These are phyloP conservation scores for Astragalus membranaceus DNA, from an alignment of 306 rosid genomes.

Conservation along the genomic window DNA sequence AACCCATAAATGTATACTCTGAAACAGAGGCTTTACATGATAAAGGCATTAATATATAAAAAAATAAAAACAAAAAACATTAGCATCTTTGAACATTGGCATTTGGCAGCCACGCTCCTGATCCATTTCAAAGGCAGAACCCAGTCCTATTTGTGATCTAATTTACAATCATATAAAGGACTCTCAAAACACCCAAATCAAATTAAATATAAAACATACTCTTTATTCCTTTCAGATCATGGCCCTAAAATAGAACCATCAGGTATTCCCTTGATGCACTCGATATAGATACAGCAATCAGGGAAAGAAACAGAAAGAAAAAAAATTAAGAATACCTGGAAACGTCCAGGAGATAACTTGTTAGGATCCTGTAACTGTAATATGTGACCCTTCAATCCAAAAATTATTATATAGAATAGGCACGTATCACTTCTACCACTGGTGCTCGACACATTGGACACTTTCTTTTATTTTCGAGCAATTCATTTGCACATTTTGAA, in stretches of 20 bases:
- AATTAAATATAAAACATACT: neutral
- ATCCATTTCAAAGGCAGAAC: neutral
- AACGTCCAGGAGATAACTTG: slow-evolving; percentile 24
- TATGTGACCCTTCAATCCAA: slow-evolving; percentile 19
- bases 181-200: neutral
- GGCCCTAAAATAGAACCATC: slow-evolving; percentile 18
- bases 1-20: too few species aligned
- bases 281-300: slow-evolving; percentile 28
- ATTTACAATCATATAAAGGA: neutral
- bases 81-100: neutral
- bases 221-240: slow-evolving; percentile 19
- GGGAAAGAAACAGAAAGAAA: neutral
- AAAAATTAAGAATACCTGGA: slow-evolving; percentile 14
- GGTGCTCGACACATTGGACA: slow-evolving; percentile 99
- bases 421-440: slow-evolving; percentile 85
- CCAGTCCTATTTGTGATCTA: neutral
- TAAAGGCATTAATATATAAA: too few species aligned
- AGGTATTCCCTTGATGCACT: slow-evolving; percentile 6
- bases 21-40: too few species aligned
- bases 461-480: slow-evolving; percentile 59
- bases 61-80: too few species aligned
- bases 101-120: neutral
- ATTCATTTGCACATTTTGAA: slow-evolving; percentile 69
- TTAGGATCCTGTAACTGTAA: slow-evolving; percentile 27
- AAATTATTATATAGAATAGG: slow-evolving; percentile 51